Conservation (phyloP, 805 yeast species). For the Aciculoconidium aculeatum region DNA sequence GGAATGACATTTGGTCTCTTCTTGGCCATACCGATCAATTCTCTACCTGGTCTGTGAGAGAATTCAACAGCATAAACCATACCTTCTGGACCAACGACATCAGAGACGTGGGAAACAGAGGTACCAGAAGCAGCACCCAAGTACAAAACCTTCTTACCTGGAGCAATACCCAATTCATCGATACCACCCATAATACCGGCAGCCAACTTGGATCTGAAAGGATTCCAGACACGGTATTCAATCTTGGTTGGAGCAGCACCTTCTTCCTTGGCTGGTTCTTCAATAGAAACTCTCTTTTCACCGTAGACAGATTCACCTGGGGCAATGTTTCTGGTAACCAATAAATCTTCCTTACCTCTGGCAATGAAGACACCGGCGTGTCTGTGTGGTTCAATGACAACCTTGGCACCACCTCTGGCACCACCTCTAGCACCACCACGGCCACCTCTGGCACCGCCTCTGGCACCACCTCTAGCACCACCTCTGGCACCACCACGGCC, state of each 20-base stretch:
- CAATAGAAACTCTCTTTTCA: conserved; percentile 91
- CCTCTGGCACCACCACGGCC: conserved; percentile 38
- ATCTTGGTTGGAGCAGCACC: conserved; percentile 87
- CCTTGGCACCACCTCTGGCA: conserved; percentile 90
- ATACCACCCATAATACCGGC: conserved; percentile 99
- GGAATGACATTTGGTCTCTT: conserved; percentile 99
- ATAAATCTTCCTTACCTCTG: conserved; percentile 98
- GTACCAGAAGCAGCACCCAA: conserved; percentile 99
- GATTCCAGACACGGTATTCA: conserved; percentile 99
- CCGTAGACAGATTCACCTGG: conserved; percentile 99
- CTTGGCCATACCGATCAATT: conserved; percentile 98
- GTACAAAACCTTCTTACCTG: conserved; percentile 96
- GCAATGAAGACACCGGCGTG: conserved; percentile 99
- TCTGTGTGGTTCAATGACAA: conserved; percentile 96
- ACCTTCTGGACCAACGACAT: conserved; percentile 98
- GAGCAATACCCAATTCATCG: conserved; percentile 94
- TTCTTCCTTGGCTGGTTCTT: conserved; percentile 86
- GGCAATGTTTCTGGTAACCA: conserved; percentile 93
- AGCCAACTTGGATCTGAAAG: conserved; percentile 98
- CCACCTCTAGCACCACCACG: conserved; percentile 76
- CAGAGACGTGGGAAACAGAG: conserved; percentile 96
- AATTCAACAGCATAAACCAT: conserved; percentile 98
- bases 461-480: conserved; percentile 34
- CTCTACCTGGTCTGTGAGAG: conserved; percentile 99
- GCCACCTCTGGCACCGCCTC: conserved; percentile 50